A percentile compares a stretch with the other conserved stretches of the same genome.
Evolutionary conservation across 495 filamentous ascomycete species (phyloP).

Genomic region (Penicillium ochrochloron): DNA sequence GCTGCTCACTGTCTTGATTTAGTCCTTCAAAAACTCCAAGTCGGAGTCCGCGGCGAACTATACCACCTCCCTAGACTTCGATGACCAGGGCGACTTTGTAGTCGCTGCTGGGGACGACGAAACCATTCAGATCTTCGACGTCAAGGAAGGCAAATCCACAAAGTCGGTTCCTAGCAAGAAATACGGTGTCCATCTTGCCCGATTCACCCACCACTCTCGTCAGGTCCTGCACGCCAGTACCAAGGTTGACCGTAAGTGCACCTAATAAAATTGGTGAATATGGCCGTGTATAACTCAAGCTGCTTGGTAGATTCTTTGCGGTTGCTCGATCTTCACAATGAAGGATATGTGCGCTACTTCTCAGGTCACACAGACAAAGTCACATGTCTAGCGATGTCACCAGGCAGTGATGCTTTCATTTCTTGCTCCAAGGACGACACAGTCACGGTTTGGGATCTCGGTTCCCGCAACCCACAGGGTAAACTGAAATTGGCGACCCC

Average conservation of each 20-base stretch:
- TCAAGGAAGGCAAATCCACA: constrained; percentile 82
- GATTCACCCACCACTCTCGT: constrained; percentile 87
- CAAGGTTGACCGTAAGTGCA: constrained; percentile 72
- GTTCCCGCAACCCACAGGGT: constrained; percentile 73
- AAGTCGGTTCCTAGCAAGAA: constrained; percentile 89
- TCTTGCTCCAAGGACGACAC: constrained; percentile 89
- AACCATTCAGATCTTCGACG: constrained; percentile 91
- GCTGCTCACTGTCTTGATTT: constrained; percentile 4
- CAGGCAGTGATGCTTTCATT: constrained; percentile 82
- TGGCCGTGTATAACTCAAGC: constrained; percentile 11
- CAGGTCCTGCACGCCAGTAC: constrained; percentile 95
- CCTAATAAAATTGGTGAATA: background rate
- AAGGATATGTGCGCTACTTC: constrained; percentile 94
- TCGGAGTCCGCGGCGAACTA: constrained; percentile 41
- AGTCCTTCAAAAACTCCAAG: constrained; percentile 48
- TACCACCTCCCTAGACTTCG: constrained; percentile 87
- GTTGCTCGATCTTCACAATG: constrained; percentile 92
- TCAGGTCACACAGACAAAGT: constrained; percentile 83
- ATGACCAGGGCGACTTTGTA: constrained; percentile 87
- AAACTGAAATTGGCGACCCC: constrained; percentile 76
- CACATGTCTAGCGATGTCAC: constrained; percentile 68
- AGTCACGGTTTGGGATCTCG: constrained; percentile 82
- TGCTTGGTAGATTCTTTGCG: constrained; percentile 69
- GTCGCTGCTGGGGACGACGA: constrained; percentile 90
- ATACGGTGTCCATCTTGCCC: constrained; percentile 90